Evolutionary conservation across 2,329 filamentous ascomycete genomes (phyloP).

Genomic region (Alternaria sp.): DNA sequence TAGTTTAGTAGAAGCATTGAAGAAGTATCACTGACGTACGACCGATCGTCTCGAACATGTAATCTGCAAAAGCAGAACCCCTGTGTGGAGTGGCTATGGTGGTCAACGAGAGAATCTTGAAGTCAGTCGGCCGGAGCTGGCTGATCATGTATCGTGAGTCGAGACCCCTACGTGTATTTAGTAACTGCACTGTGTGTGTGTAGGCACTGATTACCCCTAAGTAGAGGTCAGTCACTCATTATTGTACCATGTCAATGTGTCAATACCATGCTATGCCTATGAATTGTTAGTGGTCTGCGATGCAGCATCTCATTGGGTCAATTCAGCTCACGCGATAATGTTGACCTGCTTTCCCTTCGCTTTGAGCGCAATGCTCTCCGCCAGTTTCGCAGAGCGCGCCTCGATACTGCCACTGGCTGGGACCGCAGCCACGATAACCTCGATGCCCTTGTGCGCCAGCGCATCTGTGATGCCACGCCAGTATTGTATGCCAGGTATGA

Average conservation of each 20-base stretch:
- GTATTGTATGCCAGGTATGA: constrained; percentile 65
- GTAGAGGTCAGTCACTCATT: constrained; percentile 22
- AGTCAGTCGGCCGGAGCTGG: constrained; percentile 63
- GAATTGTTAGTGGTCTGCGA: constrained; percentile 17
- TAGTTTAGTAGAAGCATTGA: constrained; percentile 16
- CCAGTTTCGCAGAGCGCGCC: constrained; percentile 60
- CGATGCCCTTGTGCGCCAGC: constrained; percentile 60
- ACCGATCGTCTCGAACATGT: constrained; percentile 64
- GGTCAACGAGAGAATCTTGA: constrained; percentile 76
- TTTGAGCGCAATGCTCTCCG: constrained; percentile 58
- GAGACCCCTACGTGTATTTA: constrained; percentile 57
- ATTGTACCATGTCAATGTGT: neutral
- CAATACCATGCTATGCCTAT: constrained; percentile 61
- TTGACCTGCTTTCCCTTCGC: constrained; percentile 66
- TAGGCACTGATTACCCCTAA: constrained; percentile 45
- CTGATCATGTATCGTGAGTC: constrained; percentile 71
- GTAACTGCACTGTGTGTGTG: constrained; percentile 5
- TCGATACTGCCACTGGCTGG: constrained; percentile 66
- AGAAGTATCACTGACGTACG: constrained; percentile 49
- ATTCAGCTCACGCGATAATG: constrained; percentile 64
- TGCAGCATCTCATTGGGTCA: neutral
- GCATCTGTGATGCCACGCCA: constrained; percentile 70
- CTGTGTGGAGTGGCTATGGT: constrained; percentile 68
- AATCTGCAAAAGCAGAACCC: constrained; percentile 68
- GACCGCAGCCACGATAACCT: constrained; percentile 67